These are phyloP conservation scores for Sphaceloma murrayae DNA, from an alignment of 2,329 filamentous ascomycete species.

Conservation along the genomic window DNA sequence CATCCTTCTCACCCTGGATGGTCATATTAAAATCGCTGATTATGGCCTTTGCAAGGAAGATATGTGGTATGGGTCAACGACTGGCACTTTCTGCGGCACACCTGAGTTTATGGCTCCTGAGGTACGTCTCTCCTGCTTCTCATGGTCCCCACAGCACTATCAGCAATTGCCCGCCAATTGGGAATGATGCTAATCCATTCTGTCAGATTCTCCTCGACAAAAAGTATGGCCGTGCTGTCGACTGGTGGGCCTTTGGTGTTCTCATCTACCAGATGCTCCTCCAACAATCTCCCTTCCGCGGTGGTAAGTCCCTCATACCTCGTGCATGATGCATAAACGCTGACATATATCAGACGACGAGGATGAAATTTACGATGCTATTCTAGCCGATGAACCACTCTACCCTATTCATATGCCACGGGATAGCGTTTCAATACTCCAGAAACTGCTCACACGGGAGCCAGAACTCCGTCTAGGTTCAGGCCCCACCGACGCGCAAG, in stretches of 20 bases:
- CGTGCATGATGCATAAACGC: too few species aligned
- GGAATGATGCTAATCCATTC: too few species aligned
- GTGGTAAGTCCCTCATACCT: too few species aligned
- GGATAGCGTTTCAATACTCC: conserved; percentile 92
- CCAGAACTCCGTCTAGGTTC: conserved; percentile 87
- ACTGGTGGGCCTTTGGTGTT: conserved; percentile 99
- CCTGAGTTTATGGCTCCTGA: conserved; percentile 99
- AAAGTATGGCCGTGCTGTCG: conserved; percentile 92
- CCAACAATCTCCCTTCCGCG: conserved; percentile 96
- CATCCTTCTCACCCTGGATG: conserved; percentile 86
- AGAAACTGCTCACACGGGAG: conserved; percentile 92
- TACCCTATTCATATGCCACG: conserved; percentile 99
- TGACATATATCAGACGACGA: too few species aligned
- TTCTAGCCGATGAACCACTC: conserved; percentile 90
- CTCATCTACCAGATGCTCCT: conserved; percentile 99
- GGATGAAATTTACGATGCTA: conserved; percentile 98
- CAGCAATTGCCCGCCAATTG: too few species aligned
- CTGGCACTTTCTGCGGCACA: conserved; percentile 98
- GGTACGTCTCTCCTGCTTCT: conserved; percentile 39
- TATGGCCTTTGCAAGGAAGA: conserved; percentile 99
- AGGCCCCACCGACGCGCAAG: conserved; percentile 92
- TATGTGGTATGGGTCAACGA: conserved; percentile 98
- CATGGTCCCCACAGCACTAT: conserved; percentile 28
- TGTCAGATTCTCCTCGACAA: conserved; percentile 85
- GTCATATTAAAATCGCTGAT: conserved; percentile 97